phyloP scores from a whole-genome alignment of 2,329 filamentous ascomycete species.

The Neofusicoccum sp. region DNA sequence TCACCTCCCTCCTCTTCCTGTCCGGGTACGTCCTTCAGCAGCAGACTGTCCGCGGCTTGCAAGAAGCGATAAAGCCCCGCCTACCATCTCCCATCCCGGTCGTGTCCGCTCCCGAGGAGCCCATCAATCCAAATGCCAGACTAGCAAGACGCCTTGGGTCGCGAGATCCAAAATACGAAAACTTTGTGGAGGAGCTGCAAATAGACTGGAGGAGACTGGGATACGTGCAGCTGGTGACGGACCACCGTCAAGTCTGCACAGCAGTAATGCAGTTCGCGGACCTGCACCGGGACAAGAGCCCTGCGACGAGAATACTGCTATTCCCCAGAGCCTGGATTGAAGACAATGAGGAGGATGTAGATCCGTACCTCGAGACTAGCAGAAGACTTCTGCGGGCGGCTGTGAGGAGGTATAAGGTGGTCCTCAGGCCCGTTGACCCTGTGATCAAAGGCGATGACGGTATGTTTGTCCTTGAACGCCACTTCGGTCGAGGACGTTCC shows the following conservation, averaged over 20 bases:
- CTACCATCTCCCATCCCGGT: conserved; percentile 44
- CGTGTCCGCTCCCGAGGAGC: conserved; percentile 32
- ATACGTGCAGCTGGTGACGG: conserved; percentile 50
- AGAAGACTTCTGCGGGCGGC: conserved; percentile 48
- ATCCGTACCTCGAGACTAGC: conserved; percentile 48
- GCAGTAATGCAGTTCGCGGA: conserved; percentile 54
- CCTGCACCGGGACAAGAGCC: conserved; percentile 48
- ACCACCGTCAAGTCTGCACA: conserved; percentile 51
- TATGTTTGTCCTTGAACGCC: conserved; percentile 21
- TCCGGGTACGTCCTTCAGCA: conserved; percentile 89
- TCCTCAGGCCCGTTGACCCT: conserved; percentile 47
- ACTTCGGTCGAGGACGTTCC: neutral
- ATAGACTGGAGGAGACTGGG: conserved; percentile 51
- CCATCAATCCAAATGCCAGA: conserved; percentile 17
- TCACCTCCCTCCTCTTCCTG: conserved; percentile 81
- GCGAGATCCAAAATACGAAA: conserved; percentile 24
- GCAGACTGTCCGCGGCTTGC: conserved; percentile 76
- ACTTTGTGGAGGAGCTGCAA: conserved; percentile 26
- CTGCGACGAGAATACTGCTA: conserved; percentile 48
- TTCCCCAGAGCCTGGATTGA: conserved; percentile 46
- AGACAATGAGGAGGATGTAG: conserved; percentile 39
- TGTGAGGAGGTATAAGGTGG: conserved; percentile 49
- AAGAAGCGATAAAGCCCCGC: conserved; percentile 67
- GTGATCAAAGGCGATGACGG: conserved; percentile 39
- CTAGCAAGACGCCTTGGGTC: conserved; percentile 10